phyloP scores from a whole-genome alignment of 78 protist genomes.

The Guillardia theta region DNA sequence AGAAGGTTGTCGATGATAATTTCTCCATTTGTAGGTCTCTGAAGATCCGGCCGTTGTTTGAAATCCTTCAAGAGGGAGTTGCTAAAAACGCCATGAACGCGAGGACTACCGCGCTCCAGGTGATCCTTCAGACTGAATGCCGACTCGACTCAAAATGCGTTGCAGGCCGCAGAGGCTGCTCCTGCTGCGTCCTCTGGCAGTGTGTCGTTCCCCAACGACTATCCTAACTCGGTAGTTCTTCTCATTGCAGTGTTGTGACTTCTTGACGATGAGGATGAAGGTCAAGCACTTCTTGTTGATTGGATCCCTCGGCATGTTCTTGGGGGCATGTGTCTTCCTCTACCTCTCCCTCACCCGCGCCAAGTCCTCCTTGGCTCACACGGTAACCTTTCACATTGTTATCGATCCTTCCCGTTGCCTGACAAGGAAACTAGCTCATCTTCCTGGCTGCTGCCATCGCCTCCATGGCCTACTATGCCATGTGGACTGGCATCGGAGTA shows the following conservation, averaged over 20 bases:
- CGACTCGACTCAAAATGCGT: no score
- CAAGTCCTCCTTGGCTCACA: conserved; percentile 24
- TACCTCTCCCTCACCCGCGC: background rate
- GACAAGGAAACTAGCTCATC: background rate
- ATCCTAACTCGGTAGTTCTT: conserved; percentile 4
- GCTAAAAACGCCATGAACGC: background rate
- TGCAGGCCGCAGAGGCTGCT: background rate
- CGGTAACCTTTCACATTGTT: background rate
- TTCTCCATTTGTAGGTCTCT: no score
- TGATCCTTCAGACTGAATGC: background rate
- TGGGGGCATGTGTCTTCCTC: background rate
- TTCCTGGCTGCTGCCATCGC: background rate
- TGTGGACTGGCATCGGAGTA: background rate
- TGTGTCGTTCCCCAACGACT: conserved; percentile 7
- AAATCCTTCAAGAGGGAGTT: background rate
- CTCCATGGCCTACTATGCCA: conserved; percentile 12
- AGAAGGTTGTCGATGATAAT: no score
- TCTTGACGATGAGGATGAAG: background rate
- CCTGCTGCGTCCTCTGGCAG: background rate
- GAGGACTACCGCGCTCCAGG: background rate
- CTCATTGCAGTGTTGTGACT: background rate
- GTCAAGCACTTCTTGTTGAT: conserved; percentile 17
- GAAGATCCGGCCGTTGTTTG: background rate
- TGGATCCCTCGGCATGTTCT: background rate
- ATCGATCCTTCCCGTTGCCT: background rate